Base-by-base conservation (phyloP, 495 filamentous ascomycete species). In the Tuber calosporum region DNA sequence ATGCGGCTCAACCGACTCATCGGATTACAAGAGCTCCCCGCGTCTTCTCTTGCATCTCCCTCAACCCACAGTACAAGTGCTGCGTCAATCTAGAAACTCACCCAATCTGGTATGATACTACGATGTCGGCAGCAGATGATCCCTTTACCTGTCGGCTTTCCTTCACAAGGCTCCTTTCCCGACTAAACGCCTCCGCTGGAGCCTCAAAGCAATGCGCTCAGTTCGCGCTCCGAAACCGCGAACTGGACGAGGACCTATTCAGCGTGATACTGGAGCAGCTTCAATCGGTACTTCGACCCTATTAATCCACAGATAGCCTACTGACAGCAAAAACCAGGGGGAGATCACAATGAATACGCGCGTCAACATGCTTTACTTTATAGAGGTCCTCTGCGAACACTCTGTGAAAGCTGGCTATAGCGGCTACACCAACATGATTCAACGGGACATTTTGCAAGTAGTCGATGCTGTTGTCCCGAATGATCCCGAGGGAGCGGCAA, bases 301-400 rank as follows among this genome's bases (percentile, higher is more conserved):
- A 26, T 68, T 42, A 39, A 70, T 75, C 36, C 62, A 67, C 20
- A 62, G 30, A 69, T 30, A 48, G 45, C 26, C 37, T 69, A 17
- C 26, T 62, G 34, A 62, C 26, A 34, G 13, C 13, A 34, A 26
- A 62, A 62, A 62, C 5, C 22, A 75, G 76, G 36, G 53, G 39
- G 72, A 94, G 88, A 96, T 91, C 79, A 92, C 90, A 75, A 96
- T 98, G 90, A 99, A 99, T 84, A 97, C 89, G 67, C 86, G 94
- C 66, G 96, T 96, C 41, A 99, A 99, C 80, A 97, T 99, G 82
- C 94, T 99, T 91, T 98, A 95, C 84, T 98, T 99, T 85, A 89
- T 98, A 81, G 94, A 98, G 82, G 90, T 93, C 75, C 90, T 99
- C 71, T 92, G 94, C 83, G 94, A 97, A 80, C 88, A 93, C 85